phyloP scores from a whole-genome alignment of 306 rosid species.

The Pterocarpus macrocarpus region DNA sequence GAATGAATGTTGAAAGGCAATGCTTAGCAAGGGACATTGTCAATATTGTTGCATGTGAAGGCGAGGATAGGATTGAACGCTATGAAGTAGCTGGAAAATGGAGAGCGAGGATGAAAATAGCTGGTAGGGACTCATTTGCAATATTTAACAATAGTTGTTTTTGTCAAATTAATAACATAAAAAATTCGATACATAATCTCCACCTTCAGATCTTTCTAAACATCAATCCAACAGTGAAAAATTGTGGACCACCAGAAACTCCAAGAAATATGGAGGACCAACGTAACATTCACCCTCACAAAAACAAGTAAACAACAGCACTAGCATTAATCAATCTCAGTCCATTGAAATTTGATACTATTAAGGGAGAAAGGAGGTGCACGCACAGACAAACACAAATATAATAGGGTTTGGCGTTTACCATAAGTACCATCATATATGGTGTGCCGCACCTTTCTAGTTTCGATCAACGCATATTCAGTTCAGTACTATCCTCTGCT shows the following conservation, averaged over 20 bases:
- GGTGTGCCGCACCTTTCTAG: background rate
- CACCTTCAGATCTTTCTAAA: too few relatives aligned
- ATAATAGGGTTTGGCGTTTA: background rate
- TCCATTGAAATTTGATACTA: too few relatives aligned
- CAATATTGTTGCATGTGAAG: slow-evolving; percentile 91
- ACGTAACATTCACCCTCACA: too few relatives aligned
- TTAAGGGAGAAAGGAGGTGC: background rate
- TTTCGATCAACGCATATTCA: background rate
- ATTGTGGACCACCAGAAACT: too few relatives aligned
- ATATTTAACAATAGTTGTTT: too few relatives aligned
- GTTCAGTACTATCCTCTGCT: background rate
- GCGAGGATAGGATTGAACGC: slow-evolving; percentile 90
- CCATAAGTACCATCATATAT: background rate
- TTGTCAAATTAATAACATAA: too few relatives aligned
- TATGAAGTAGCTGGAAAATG: slow-evolving; percentile 98
- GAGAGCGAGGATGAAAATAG: slow-evolving; percentile 97
- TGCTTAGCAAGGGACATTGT: slow-evolving; percentile 97
- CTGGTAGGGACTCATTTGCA: slow-evolving; percentile 52
- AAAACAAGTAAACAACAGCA: too few relatives aligned
- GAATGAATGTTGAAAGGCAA: slow-evolving; percentile 93
- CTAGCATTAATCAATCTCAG: too few relatives aligned
- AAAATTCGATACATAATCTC: too few relatives aligned
- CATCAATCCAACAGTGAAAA: too few relatives aligned
- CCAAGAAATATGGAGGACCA: too few relatives aligned
- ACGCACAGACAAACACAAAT: background rate